Conservation (phyloP, 257 asterid species). For the Solanum chiquidenum region DNA sequence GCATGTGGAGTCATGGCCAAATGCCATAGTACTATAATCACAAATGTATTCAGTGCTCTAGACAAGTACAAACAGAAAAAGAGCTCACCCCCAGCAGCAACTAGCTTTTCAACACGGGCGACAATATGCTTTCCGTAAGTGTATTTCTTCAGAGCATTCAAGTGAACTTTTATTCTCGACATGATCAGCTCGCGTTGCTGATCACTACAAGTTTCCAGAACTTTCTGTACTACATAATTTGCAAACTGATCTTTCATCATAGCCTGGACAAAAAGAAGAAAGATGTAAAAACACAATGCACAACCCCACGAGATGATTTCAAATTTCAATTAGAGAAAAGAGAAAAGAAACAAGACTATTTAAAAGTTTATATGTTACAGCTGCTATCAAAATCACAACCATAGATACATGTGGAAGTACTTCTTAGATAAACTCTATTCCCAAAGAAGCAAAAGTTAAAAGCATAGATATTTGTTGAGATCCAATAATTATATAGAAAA, state of each 20-base stretch:
- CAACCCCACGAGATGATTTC: background rate
- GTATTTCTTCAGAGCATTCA: constrained; percentile 78
- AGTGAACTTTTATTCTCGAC: constrained; percentile 64
- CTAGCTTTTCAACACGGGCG: constrained; percentile 79
- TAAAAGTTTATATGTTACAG: background rate
- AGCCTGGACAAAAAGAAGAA: constrained; percentile 31
- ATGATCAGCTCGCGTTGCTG: constrained; percentile 69
- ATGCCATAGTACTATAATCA: background rate
- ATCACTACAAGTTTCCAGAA: constrained; percentile 77
- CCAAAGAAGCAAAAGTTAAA: background rate
- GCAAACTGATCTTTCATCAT: constrained; percentile 89
- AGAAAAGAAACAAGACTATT: background rate
- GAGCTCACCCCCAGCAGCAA: constrained; percentile 68
- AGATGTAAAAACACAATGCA: background rate
- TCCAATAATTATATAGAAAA: background rate
- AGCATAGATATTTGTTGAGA: background rate
- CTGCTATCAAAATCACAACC: background rate
- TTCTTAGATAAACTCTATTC: background rate
- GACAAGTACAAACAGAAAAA: background rate
- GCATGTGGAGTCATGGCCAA: background rate
- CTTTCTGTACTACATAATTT: constrained; percentile 79
- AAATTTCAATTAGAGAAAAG: background rate
- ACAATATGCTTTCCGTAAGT: constrained; percentile 79
- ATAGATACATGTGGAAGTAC: background rate
- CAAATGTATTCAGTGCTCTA: background rate